phyloP scores from a whole-genome alignment of 805 yeast species.

The Nakazawaea molendinolei region DNA sequence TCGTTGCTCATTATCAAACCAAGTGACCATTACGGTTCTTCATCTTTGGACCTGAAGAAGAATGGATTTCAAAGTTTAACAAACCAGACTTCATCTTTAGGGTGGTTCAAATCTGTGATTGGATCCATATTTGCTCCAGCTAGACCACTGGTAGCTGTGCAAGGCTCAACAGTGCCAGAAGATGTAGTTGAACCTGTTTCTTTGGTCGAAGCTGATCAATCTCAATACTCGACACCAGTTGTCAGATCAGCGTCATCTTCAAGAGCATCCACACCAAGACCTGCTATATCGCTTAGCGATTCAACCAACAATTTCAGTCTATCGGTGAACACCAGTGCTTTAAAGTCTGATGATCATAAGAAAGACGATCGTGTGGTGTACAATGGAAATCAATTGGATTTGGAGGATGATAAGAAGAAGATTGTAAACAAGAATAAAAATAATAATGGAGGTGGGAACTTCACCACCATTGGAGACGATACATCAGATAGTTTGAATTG shows the following conservation, averaged over 20 bases:
- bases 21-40: conserved; percentile 16
- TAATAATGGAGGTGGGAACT: conserved; percentile 1
- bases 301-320: conserved; percentile 20
- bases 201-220: conserved; percentile 2
- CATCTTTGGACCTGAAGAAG: conserved; percentile 5
- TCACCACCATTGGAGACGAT: conserved; percentile 2
- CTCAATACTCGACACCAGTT: conserved; percentile 8
- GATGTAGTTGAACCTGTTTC: not conserved
- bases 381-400: conserved; percentile 48
- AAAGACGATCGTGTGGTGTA: conserved; percentile 39
- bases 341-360: conserved; percentile 15
- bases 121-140: conserved; percentile 6
- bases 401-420: conserved; percentile 40
- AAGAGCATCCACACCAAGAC: conserved; percentile 12
- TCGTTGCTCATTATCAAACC: conserved; percentile 75
- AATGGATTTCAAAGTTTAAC: conserved; percentile 6
- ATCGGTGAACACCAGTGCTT: conserved; percentile 1
- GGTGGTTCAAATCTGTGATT: conserved; percentile 12
- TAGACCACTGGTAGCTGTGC: not conserved
- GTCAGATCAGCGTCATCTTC: conserved; percentile 9
- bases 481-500: not conserved
- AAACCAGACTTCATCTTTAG: conserved; percentile 5
- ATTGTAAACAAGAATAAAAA: not conserved
- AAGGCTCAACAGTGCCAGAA: not conserved
- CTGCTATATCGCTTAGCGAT: conserved; percentile 16